Percentiles rank a stretch among this genome's conserved stretches.
These are phyloP conservation scores for Hypoxylon sp. DNA, from an alignment of 2,329 filamentous ascomycete species.

Conservation along the genomic window DNA sequence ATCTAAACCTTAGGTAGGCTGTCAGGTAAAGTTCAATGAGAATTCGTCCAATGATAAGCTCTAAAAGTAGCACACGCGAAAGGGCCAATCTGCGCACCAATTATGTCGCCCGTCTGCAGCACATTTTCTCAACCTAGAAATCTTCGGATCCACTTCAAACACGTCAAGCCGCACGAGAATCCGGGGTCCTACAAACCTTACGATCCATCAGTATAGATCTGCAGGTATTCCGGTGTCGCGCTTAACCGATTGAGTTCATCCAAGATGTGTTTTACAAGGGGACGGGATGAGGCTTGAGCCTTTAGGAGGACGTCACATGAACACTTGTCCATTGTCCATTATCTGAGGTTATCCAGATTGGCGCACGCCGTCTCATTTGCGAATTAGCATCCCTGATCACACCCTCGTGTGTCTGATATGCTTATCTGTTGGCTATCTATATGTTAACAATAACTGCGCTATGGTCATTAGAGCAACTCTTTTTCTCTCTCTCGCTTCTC, in stretches of 20 bases:
- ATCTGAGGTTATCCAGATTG: slow-evolving; percentile 38
- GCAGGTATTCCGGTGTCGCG: slow-evolving; percentile 19
- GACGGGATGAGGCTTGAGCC: slow-evolving; percentile 23
- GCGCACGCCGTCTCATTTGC: slow-evolving; percentile 24
- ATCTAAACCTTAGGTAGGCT: no score
- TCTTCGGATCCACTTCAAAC: slow-evolving; percentile 18
- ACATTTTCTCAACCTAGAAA: slow-evolving; percentile 37
- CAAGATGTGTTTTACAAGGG: slow-evolving; percentile 17
- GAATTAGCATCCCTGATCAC: slow-evolving; percentile 41
- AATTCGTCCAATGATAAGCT: slow-evolving; percentile 42
- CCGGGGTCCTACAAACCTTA: slow-evolving; percentile 34
- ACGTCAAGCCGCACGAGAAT: slow-evolving; percentile 33
- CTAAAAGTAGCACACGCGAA: slow-evolving; percentile 38
- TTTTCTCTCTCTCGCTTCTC: slow-evolving; percentile 6
- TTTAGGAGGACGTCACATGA: slow-evolving; percentile 35
- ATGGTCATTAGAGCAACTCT: slow-evolving; percentile 14
- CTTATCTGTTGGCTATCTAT: slow-evolving; percentile 45
- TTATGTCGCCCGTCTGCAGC: slow-evolving; percentile 27
- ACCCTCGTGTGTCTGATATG: slow-evolving; percentile 45
- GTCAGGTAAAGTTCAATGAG: no score
- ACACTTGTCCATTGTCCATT: slow-evolving; percentile 19
- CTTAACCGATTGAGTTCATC: slow-evolving; percentile 26
- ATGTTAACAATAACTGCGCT: slow-evolving; percentile 14
- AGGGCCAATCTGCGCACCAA: slow-evolving; percentile 29
- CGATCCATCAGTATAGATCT: slow-evolving; percentile 12